phyloP scores from a whole-genome alignment of 768 basidiomycete species.

The Polyporus arcularius region DNA sequence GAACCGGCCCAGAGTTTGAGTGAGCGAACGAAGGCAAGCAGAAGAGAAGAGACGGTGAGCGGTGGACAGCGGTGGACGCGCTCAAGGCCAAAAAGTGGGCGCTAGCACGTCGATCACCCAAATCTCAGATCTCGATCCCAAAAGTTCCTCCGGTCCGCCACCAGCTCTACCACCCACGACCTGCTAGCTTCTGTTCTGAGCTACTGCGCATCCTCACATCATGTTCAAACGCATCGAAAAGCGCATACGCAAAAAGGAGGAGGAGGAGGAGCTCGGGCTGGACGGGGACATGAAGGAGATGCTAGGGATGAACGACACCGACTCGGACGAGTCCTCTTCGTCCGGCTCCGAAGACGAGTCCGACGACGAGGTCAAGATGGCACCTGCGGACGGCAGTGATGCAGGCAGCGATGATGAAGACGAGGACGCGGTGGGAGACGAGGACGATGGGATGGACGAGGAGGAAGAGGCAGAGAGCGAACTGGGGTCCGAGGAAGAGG shows the following conservation, averaged over 20 bases:
- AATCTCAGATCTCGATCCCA: constrained; percentile 7
- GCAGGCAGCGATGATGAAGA: constrained; percentile 17
- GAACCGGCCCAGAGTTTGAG: background rate
- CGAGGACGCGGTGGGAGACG: constrained; percentile 7
- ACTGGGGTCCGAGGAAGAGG: constrained; percentile 21
- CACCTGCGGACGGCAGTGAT: too few relatives aligned
- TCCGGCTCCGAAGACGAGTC: constrained; percentile 29
- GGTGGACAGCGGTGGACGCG: too few relatives aligned
- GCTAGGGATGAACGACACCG: constrained; percentile 71
- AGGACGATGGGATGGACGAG: constrained; percentile 25
- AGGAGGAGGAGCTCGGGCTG: constrained; percentile 65
- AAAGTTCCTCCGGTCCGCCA: constrained; percentile 1
- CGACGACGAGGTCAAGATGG: too few relatives aligned
- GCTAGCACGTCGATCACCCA: background rate
- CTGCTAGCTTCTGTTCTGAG: background rate
- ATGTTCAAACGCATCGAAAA: constrained; percentile 86
- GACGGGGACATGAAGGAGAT: constrained; percentile 65
- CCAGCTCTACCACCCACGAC: background rate
- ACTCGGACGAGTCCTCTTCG: constrained; percentile 66
- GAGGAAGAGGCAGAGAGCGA: constrained; percentile 25
- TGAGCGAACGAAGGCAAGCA: background rate
- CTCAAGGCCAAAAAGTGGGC: constrained; percentile 4
- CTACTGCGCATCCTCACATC: background rate
- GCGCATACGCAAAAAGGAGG: constrained; percentile 56
- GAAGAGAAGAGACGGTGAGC: too few relatives aligned